Percentiles rank a stretch among this genome's conserved stretches.
phyloP scores from a whole-genome alignment of 441 rosid genomes.

The Populus trichocarpa region DNA sequence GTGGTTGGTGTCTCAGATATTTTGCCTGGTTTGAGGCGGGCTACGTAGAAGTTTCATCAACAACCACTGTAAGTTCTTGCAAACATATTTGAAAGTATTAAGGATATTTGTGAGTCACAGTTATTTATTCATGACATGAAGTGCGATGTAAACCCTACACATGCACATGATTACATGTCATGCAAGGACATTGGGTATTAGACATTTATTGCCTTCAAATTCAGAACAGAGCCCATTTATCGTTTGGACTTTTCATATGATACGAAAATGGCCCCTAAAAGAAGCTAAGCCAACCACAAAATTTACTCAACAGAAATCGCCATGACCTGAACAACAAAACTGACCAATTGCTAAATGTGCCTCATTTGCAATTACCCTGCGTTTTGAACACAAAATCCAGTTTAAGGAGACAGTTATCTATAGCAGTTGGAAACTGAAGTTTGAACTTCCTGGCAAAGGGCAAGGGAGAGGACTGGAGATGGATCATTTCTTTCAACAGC shows the following conservation, averaged over 20 bases:
- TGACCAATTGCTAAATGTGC: slow-evolving; percentile 26
- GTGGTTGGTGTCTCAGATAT: neutral
- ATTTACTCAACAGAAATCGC: neutral
- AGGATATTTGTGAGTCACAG: neutral
- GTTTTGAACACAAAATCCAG: too few relatives aligned
- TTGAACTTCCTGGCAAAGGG: neutral
- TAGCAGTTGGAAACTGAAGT: too few relatives aligned
- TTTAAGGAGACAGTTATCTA: too few relatives aligned
- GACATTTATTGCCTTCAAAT: too few relatives aligned
- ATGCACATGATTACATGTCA: neutral
- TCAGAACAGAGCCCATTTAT: neutral
- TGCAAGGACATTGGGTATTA: neutral
- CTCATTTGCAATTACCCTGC: neutral
- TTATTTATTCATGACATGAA: too few relatives aligned
- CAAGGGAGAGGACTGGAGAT: slow-evolving; percentile 10
- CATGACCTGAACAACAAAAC: neutral
- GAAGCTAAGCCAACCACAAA: neutral
- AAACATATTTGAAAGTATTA: too few relatives aligned
- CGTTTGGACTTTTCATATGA: neutral
- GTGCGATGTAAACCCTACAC: neutral
- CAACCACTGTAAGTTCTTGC: neutral
- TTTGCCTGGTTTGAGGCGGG: neutral
- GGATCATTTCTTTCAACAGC: slow-evolving; percentile 34
- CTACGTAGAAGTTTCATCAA: neutral
- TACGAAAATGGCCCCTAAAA: neutral